phyloP scores from a whole-genome alignment of 2,329 filamentous ascomycete species.

The Sclerotinia spermophila region DNA sequence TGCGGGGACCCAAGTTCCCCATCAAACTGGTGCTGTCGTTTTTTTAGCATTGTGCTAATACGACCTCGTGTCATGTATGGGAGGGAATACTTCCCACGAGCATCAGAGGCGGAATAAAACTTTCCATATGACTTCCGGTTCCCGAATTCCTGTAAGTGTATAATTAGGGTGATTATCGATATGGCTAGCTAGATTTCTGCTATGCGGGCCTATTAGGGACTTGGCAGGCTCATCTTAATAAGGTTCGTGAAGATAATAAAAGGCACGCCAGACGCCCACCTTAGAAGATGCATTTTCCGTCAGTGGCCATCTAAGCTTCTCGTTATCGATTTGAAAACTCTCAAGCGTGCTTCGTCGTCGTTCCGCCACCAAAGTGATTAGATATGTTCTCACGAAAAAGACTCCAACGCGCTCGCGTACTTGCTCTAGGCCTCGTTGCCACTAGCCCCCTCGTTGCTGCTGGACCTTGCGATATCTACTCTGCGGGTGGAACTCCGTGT shows the following conservation, averaged over 20 bases:
- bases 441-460: constrained; percentile 44
- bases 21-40: background rate
- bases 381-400: constrained; percentile 37
- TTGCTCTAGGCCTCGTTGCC: constrained; percentile 38
- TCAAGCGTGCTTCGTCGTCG: constrained; percentile 8
- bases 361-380: constrained; percentile 22
- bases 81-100: background rate
- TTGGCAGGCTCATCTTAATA: background rate
- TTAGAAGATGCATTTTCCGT: background rate
- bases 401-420: constrained; percentile 28
- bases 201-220: constrained; percentile 5
- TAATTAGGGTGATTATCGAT: background rate
- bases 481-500: constrained; percentile 56
- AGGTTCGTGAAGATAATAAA: background rate
- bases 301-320: background rate
- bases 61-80: background rate
- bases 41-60: background rate
- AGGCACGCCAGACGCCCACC: background rate
- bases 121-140: background rate
- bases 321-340: background rate
- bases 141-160: background rate
- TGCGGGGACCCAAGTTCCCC: background rate
- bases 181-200: background rate
- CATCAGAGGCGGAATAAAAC: constrained; percentile 10
- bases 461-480: constrained; percentile 60